Evolutionary conservation across 768 basidiomycete species (phyloP).

Genomic region (Pluteus cervinus): DNA sequence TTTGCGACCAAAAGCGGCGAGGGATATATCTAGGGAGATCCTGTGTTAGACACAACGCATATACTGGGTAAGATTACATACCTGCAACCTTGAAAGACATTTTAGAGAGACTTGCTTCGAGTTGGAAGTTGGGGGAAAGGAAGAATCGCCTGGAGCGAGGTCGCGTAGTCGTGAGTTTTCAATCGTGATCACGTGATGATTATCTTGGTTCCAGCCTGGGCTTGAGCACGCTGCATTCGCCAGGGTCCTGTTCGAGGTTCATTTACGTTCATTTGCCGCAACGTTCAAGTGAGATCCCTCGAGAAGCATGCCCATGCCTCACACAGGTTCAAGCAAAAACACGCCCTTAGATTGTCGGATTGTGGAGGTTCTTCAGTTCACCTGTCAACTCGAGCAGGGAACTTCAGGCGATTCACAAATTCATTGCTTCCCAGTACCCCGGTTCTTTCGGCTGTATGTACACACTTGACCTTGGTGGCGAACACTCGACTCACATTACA

Average conservation of each 20-base stretch:
- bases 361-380: constrained; percentile 68
- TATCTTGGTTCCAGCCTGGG: too few species aligned
- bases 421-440: constrained; percentile 68
- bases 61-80: constrained; percentile 20
- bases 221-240: not conserved
- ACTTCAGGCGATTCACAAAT: constrained; percentile 22
- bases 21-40: constrained; percentile 67
- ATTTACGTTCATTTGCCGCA: too few species aligned
- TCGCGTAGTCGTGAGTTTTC: constrained; percentile 30
- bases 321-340: too few species aligned
- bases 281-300: too few species aligned
- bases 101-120: constrained; percentile 22
- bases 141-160: constrained; percentile 10
- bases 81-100: constrained; percentile 94
- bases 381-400: constrained; percentile 40
- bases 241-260: not conserved
- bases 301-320: too few species aligned
- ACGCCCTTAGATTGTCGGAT: constrained; percentile 63
- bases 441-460: constrained; percentile 67
- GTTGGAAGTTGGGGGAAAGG: constrained; percentile 17
- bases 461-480: constrained; percentile 3
- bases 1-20: constrained; percentile 99
- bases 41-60: too few species aligned
- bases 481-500: constrained; percentile 19
- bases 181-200: not conserved